Base-by-base conservation (phyloP, 257 asterid genomes). In the Datura wrightii region DNA sequence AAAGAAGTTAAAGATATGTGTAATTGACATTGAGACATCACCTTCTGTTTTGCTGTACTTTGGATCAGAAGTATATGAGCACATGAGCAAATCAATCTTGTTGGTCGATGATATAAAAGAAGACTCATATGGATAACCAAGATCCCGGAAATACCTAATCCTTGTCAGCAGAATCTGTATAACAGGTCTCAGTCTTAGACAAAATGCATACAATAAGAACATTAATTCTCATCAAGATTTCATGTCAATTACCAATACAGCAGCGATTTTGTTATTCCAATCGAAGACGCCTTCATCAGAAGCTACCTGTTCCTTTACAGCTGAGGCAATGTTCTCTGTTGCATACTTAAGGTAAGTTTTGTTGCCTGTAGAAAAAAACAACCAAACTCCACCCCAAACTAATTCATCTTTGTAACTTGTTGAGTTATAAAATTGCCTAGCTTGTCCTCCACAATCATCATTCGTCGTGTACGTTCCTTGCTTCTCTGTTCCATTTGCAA, bases 201-300 rank as follows among this genome's bases (percentile, higher is more conserved):
- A 63, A 48, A 69, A 36, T 24, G 53, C 48, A 48, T 41, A 62
- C 2, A 16, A 16, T 16, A 15, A 37, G 31, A 48, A 24, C 8
- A 16, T 59, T 31, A 24, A 6, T 8, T 37, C 11, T 37, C 65
- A 85, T 42, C 13, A 60, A 3, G 31, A 0, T 42, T 24, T 56
- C 1, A 3, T 6, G 79, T 34, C 72, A 79, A 85, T 74, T 87
- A 92, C 94, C 60, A 88, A 89, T 24, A 54, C 85, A 54, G 96
- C 92, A 53, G 92, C 71, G 8, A 90, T 85, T 62, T 91, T 92
- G 85, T 91, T 92, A 84, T 92, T 89, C 96, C 96, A 92, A 53
- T 89, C 85, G 46, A 90, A 88, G 8, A 90, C 19, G 59, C 88
- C 89, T 84, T 79, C 89, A 2, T 92, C 93, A 18, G 90, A 83